Evolutionary conservation across 257 asterid genomes (phyloP).

Genomic region (Ophiorrhiza pumila): DNA sequence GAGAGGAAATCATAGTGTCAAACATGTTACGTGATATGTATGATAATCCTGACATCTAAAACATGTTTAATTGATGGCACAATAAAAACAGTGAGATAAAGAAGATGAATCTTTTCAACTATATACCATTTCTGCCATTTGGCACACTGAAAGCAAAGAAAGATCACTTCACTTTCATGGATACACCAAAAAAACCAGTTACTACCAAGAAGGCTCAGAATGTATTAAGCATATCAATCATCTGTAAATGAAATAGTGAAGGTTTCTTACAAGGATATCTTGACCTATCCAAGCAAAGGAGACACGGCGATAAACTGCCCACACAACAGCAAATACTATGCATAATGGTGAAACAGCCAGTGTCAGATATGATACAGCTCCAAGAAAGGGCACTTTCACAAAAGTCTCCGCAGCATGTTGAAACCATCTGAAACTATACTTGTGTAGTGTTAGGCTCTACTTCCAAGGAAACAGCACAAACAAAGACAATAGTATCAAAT

Average conservation of each 20-base stretch:
- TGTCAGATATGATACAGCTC: constrained; percentile 81
- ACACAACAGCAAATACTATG: constrained; percentile 74
- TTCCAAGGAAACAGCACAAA: constrained; percentile 17
- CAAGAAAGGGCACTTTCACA: constrained; percentile 73
- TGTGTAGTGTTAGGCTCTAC: constrained; percentile 26
- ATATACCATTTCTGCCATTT: background rate
- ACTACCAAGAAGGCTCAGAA: background rate
- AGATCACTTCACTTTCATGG: background rate
- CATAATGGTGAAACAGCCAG: constrained; percentile 90
- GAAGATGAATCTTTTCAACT: background rate
- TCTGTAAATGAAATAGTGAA: constrained; percentile 1
- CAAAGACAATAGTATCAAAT: background rate
- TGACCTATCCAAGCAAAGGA: constrained; percentile 98
- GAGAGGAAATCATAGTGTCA: background rate
- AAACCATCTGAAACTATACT: constrained; percentile 90
- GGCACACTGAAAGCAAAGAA: background rate
- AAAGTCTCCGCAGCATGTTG: constrained; percentile 62
- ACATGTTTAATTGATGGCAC: background rate
- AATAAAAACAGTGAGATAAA: background rate
- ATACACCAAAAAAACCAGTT: background rate
- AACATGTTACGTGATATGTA: background rate
- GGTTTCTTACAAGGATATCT: constrained; percentile 81
- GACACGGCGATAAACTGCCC: constrained; percentile 82
- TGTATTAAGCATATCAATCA: background rate
- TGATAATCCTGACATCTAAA: background rate